These are phyloP conservation scores for Ogataea ramenticola DNA, from an alignment of 805 yeast species.

Conservation along the genomic window DNA sequence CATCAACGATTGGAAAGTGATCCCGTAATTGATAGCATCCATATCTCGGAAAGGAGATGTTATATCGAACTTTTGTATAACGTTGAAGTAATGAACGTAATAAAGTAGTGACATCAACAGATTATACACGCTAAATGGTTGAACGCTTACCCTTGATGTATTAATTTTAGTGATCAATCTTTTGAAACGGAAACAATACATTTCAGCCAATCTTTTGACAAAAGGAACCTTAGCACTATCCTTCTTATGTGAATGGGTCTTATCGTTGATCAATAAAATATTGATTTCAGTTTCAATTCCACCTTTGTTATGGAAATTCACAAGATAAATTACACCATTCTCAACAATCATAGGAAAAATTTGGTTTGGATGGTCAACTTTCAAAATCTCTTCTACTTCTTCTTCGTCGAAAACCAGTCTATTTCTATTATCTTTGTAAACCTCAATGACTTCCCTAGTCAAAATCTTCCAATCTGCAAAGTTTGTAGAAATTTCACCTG, in stretches of 20 bases:
- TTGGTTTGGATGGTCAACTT: slow-evolving; percentile 20
- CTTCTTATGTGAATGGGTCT: slow-evolving; percentile 6
- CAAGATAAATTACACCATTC: slow-evolving; percentile 20
- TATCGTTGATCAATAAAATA: slow-evolving; percentile 20
- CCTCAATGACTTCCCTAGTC: slow-evolving; percentile 20
- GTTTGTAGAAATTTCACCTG: slow-evolving; percentile 3
- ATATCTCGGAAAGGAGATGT: slow-evolving; percentile 15
- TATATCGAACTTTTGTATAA: slow-evolving; percentile 15
- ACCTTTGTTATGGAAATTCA: slow-evolving; percentile 18
- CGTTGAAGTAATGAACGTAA: slow-evolving; percentile 20
- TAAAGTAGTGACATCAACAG: slow-evolving; percentile 19
- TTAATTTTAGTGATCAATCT: slow-evolving; percentile 18
- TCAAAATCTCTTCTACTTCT: slow-evolving; percentile 18
- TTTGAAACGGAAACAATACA: slow-evolving; percentile 23
- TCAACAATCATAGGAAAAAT: slow-evolving; percentile 25
- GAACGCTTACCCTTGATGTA: slow-evolving; percentile 13
- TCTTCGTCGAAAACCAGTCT: slow-evolving; percentile 24
- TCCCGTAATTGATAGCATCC: slow-evolving; percentile 19
- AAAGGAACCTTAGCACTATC: slow-evolving; percentile 21
- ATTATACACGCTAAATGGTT: slow-evolving; percentile 16
- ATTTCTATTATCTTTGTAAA: slow-evolving; percentile 18
- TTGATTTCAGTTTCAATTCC: slow-evolving; percentile 12
- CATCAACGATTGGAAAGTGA: slow-evolving; percentile 22
- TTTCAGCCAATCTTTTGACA: slow-evolving; percentile 22
- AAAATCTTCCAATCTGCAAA: slow-evolving; percentile 15